Percentiles rank a stretch among this genome's conserved stretches.
Evolutionary conservation across 2,329 filamentous ascomycete species (phyloP).

Genomic region (Harringtonia aguacate): DNA sequence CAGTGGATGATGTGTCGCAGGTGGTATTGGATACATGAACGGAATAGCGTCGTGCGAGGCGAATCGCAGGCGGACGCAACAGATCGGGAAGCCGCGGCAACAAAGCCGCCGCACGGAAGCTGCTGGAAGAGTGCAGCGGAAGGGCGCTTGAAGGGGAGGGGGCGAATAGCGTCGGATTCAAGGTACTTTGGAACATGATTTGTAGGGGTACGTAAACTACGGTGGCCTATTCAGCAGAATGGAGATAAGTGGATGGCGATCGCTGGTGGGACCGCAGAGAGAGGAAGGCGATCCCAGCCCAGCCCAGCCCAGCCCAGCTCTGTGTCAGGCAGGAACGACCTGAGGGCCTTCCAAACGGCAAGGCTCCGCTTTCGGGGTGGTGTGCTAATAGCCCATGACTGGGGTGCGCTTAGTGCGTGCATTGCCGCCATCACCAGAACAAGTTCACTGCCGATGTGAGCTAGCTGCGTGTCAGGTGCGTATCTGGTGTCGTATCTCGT

Average conservation of each 20-base stretch:
- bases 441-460: no score
- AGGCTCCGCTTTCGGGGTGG: slow-evolving; percentile 6
- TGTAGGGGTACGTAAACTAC: background rate
- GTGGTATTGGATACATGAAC: no score
- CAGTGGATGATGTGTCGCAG: no score
- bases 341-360: background rate
- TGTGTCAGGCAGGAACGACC: background rate
- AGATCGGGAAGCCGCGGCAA: background rate
- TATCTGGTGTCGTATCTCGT: no score
- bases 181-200: background rate
- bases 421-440: no score
- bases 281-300: background rate
- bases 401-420: background rate
- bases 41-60: no score
- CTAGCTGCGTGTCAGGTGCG: no score
- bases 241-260: background rate
- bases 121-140: background rate
- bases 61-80: no score
- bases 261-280: background rate
- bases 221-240: background rate
- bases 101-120: background rate
- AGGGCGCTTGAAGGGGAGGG: no score
- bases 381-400: background rate
- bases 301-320: background rate
- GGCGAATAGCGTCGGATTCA: no score